A percentile compares a stretch with the other conserved stretches of the same genome.
phyloP scores from a whole-genome alignment of 2,329 filamentous ascomycete species.

The Colletotrichum tamarilloi region DNA sequence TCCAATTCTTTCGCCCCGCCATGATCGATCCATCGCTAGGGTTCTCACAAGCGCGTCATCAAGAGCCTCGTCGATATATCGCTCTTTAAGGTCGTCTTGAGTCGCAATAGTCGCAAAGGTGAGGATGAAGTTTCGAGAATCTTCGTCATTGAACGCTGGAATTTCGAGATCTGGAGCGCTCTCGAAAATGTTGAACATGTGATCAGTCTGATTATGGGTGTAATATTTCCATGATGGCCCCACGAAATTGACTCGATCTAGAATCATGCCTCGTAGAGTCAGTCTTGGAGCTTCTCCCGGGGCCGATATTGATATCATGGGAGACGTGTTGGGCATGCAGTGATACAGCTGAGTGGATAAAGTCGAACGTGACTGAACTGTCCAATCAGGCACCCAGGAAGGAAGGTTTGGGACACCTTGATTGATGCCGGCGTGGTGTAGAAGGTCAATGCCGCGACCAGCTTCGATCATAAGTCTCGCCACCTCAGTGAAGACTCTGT shows the following conservation, averaged over 20 bases:
- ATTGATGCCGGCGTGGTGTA: constrained; percentile 17
- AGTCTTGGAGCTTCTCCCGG: not conserved
- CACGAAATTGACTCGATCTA: constrained; percentile 3
- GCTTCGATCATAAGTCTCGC: not conserved
- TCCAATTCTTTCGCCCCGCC: not conserved
- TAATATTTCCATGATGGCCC: constrained; percentile 19
- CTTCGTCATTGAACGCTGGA: constrained; percentile 18
- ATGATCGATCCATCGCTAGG: constrained; percentile 11
- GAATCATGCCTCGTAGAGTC: not conserved
- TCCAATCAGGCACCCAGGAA: constrained; percentile 26
- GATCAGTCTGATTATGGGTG: not conserved
- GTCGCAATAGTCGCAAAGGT: not conserved
- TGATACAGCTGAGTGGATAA: constrained; percentile 4
- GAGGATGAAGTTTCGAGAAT: constrained; percentile 17
- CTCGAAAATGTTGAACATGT: not conserved
- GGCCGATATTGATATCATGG: not conserved
- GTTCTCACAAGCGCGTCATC: constrained; percentile 10
- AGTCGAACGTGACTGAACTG: constrained; percentile 1
- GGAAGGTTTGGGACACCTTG: not conserved
- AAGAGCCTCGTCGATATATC: not conserved
- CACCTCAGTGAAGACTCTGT: constrained; percentile 5
- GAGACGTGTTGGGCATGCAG: not conserved
- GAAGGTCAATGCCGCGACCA: not conserved
- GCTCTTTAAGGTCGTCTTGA: not conserved
- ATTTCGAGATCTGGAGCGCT: not conserved